Evolutionary conservation across 2,329 filamentous ascomycete species (phyloP).

Genomic region (Colletotrichum karsti): DNA sequence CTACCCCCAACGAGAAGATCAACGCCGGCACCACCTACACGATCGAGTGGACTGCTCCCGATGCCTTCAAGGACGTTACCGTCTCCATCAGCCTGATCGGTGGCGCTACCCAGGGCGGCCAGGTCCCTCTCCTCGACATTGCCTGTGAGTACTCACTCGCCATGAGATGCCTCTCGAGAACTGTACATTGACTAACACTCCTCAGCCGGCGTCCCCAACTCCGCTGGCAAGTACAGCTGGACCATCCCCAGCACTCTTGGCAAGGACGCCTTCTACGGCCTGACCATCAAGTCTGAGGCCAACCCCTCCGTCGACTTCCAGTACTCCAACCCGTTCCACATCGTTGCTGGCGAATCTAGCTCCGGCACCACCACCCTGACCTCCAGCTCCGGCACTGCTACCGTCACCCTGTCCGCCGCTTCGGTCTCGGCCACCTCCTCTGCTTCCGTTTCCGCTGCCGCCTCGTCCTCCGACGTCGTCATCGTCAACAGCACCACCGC

Average conservation of each 20-base stretch:
- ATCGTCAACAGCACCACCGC: slow-evolving; percentile 34
- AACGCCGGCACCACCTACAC: slow-evolving; percentile 57
- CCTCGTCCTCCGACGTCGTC: slow-evolving; percentile 34
- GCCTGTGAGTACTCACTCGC: slow-evolving; percentile 54
- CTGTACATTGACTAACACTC: slow-evolving; percentile 31
- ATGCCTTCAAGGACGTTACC: slow-evolving; percentile 49
- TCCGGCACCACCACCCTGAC: slow-evolving; percentile 35
- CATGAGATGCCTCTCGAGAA: neutral
- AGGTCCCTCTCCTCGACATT: slow-evolving; percentile 52
- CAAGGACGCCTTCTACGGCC: slow-evolving; percentile 60
- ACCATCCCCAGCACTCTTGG: slow-evolving; percentile 54
- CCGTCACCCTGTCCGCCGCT: slow-evolving; percentile 38
- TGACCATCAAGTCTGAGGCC: slow-evolving; percentile 60
- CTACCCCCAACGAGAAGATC: slow-evolving; percentile 52
- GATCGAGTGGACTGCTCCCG: slow-evolving; percentile 57
- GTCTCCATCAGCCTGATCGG: slow-evolving; percentile 65
- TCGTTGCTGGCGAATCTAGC: slow-evolving; percentile 42
- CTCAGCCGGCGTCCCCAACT: slow-evolving; percentile 57
- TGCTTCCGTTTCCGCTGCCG: slow-evolving; percentile 26
- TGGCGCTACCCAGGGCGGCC: slow-evolving; percentile 52
- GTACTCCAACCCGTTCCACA: slow-evolving; percentile 70
- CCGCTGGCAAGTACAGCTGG: slow-evolving; percentile 58
- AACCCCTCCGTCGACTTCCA: slow-evolving; percentile 59
- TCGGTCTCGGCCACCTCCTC: slow-evolving; percentile 41
- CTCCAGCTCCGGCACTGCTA: slow-evolving; percentile 34